phyloP scores from a whole-genome alignment of 2,329 filamentous ascomycete genomes.

The Orbilia oligospora region DNA sequence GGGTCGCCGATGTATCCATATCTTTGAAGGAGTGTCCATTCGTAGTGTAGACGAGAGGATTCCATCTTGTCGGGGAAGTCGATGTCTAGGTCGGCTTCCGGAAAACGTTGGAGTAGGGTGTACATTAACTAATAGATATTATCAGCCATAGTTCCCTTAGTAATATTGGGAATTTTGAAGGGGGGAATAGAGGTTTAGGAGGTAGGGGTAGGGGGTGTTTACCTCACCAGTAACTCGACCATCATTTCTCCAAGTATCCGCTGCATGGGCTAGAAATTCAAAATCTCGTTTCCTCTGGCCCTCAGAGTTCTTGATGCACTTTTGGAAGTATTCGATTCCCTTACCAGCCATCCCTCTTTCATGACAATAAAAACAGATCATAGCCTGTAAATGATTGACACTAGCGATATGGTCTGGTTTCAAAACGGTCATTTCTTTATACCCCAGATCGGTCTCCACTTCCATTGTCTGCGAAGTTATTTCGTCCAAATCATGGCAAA shows the following conservation, averaged over 20 bases:
- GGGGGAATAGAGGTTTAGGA: not conserved
- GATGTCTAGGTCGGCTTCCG: conserved; percentile 17
- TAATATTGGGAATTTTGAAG: too few species aligned
- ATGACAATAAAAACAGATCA: conserved; percentile 44
- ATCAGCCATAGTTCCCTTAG: not conserved
- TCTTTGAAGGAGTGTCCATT: conserved; percentile 27
- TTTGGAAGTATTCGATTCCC: conserved; percentile 38
- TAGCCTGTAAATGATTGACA: conserved; percentile 43
- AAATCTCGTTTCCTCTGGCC: conserved; percentile 13
- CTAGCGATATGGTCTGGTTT: conserved; percentile 38
- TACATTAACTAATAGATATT: conserved; percentile 20
- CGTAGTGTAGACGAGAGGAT: conserved; percentile 32
- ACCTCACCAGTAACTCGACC: conserved; percentile 30
- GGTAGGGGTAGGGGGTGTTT: not conserved
- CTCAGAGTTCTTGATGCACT: conserved; percentile 22
- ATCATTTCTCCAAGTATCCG: conserved; percentile 20
- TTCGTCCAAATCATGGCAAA: conserved; percentile 38
- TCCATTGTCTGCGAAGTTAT: conserved; percentile 31
- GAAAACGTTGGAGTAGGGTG: conserved; percentile 30
- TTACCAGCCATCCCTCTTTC: conserved; percentile 27
- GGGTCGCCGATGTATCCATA: conserved; percentile 35
- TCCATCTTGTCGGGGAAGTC: conserved; percentile 27
- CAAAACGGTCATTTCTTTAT: conserved; percentile 16
- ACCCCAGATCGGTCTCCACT: conserved; percentile 24
- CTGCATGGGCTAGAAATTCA: conserved; percentile 30